phyloP scores from a whole-genome alignment of 2,329 filamentous ascomycete genomes.

The Sarocladium brachiariae region DNA sequence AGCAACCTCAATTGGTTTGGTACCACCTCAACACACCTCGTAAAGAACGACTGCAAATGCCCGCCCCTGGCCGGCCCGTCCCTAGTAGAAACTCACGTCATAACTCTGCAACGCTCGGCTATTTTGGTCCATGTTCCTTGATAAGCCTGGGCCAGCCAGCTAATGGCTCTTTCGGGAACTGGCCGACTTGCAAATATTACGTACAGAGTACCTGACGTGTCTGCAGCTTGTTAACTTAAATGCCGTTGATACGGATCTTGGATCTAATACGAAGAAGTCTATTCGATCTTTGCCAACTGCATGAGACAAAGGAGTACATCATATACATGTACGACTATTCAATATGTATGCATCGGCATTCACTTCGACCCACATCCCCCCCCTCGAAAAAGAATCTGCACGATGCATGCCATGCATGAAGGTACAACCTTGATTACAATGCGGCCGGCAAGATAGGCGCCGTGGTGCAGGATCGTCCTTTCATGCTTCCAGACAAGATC shows the following conservation, averaged over 20 bases:
- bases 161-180: too few relatives aligned
- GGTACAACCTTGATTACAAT: slow-evolving; percentile 7
- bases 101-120: background rate
- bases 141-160: too few relatives aligned
- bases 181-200: too few relatives aligned
- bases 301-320: too few relatives aligned
- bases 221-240: too few relatives aligned
- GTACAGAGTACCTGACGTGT: too few relatives aligned
- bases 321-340: background rate
- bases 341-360: background rate
- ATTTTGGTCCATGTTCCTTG: background rate
- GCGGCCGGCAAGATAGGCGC: background rate
- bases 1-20: background rate
- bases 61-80: slow-evolving; percentile 4
- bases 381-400: slow-evolving; percentile 6
- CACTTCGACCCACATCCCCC: background rate
- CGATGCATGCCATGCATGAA: slow-evolving; percentile 3
- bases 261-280: too few relatives aligned
- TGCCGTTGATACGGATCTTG: too few relatives aligned
- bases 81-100: background rate
- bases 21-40: background rate
- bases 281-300: too few relatives aligned
- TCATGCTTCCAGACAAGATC: background rate
- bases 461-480: background rate
- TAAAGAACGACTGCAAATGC: background rate